Conservation (phyloP, 164 flowering plant genomes). For the Magnolia officinalis region DNA sequence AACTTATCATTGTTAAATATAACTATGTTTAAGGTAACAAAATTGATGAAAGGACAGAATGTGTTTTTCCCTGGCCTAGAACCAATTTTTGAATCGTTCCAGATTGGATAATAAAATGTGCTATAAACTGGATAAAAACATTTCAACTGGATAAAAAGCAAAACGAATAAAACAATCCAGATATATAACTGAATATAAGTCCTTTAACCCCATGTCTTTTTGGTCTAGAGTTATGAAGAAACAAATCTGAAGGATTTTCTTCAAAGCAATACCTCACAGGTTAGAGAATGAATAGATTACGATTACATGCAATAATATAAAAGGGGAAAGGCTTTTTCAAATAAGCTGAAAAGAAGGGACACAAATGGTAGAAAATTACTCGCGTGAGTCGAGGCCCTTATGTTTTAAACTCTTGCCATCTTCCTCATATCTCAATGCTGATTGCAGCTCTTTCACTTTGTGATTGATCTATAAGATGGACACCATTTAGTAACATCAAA, state of each 20-base stretch:
- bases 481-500: background rate
- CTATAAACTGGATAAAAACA: background rate
- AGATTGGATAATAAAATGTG: background rate
- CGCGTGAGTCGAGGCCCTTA: conserved; percentile 10
- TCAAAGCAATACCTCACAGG: background rate
- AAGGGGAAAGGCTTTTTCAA: too few relatives aligned
- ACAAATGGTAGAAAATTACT: conserved; percentile 1
- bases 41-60: background rate
- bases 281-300: background rate
- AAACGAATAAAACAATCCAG: background rate
- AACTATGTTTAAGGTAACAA: background rate
- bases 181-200: background rate
- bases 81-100: background rate
- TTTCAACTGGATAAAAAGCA: background rate
- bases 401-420: conserved; percentile 27
- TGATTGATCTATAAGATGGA: conserved; percentile 38
- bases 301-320: too few relatives aligned
- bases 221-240: background rate
- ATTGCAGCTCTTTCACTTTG: conserved; percentile 59
- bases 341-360: too few relatives aligned
- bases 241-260: background rate
- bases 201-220: background rate
- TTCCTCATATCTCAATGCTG: conserved; percentile 31
- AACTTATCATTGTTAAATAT: too few relatives aligned
- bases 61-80: background rate